Percentiles rank a stretch among this genome's conserved stretches.
Evolutionary conservation across 208 protist genomes (phyloP).

Genomic region (Entamoeba dispar): DNA sequence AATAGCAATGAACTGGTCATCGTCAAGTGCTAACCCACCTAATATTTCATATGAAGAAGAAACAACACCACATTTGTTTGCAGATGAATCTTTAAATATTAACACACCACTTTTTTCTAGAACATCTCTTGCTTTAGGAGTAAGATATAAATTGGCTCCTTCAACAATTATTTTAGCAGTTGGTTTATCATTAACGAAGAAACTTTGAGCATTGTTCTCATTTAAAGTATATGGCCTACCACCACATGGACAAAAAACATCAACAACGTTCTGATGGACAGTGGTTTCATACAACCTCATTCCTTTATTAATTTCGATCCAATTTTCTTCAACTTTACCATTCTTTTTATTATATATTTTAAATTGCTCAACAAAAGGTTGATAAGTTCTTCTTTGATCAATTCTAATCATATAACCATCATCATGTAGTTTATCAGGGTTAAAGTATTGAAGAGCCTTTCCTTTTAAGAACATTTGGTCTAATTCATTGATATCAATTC

Average conservation of each 20-base stretch:
- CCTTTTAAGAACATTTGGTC: background rate
- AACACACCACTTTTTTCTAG: background rate
- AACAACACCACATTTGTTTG: background rate
- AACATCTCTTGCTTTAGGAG: background rate
- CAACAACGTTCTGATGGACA: background rate
- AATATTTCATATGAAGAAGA: background rate
- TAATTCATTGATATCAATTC: background rate
- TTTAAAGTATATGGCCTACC: background rate
- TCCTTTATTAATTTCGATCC: background rate
- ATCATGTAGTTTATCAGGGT: background rate
- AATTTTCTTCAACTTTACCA: background rate
- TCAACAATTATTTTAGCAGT: background rate
- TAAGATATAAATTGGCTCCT: background rate
- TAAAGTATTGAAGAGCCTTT: background rate
- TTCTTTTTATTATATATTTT: background rate
- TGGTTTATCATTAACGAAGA: background rate
- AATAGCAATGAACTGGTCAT: background rate
- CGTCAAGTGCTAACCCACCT: background rate
- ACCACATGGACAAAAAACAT: background rate
- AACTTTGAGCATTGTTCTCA: background rate
- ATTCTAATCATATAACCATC: background rate
- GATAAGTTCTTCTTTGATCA: background rate
- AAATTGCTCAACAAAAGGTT: background rate
- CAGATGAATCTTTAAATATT: background rate
- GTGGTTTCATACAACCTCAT: background rate